Evolutionary conservation across 805 yeast species (phyloP), one percentile per base, ranked within the genome.

Genomic region (Wickerhamomyces ciferrii): DNA sequence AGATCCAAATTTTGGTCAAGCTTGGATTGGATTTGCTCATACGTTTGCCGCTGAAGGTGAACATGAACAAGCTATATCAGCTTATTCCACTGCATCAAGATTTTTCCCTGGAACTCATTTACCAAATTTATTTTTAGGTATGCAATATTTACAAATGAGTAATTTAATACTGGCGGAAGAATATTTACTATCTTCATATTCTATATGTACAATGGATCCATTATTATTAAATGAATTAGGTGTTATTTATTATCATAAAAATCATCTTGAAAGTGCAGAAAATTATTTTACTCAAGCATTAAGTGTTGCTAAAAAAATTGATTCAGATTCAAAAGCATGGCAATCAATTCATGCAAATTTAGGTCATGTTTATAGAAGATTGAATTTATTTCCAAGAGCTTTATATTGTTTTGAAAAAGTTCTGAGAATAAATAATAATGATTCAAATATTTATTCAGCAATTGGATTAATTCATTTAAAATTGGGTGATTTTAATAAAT

Each of bases 11-110:
- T 90, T 87, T 68, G 95, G 94, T 0, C 92, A 87, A 44, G 96
- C 98, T 1, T 94, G 99, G 99, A 82, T 94, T 31, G 99, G 97
- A 2, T 94, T 94, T 69, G 98, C 98, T 1, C 98, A 92, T 59
- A 91, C 98, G 0, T 94, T 91, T 76, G 97, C 97, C 0, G 84
- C 87, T 3, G 99, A 94, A 63, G 96, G 97, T n/a, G 99, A 94
- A 65, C 97, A 94, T 63, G 99, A 94, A 63, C 98, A 94, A 65
- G 98, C 98, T 1, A 85, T 94, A 20, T 85, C 97, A 47, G 98
- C 98, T 0, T 94, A 91, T 65, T 91, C 98, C 2, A 91, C 96
- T 13, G 97, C 97, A 0, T 89, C 96, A 1, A 71, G 97, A 50
- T 74, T 91, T 39, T 94, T 94, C 58, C 90, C 91, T 0, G 96